phyloP scores from a whole-genome alignment of 352 stramenopile species.

The Globisporangium middletonii region DNA sequence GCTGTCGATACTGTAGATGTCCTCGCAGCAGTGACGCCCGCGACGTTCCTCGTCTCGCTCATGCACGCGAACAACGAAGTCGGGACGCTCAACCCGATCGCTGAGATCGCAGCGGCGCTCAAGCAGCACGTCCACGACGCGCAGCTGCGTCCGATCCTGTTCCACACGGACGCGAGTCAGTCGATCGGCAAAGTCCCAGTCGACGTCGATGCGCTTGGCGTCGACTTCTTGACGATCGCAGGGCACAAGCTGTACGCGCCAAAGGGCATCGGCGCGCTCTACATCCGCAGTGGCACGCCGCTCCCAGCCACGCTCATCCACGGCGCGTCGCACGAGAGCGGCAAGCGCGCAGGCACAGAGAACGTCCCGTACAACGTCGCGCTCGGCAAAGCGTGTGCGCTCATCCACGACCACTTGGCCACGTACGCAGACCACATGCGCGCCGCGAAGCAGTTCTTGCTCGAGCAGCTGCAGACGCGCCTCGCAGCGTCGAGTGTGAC shows the following conservation, averaged over 20 bases:
- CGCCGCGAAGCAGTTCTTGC: constrained; percentile 41
- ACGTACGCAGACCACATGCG: constrained; percentile 69
- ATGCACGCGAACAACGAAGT: constrained; percentile 99
- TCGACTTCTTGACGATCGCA: constrained; percentile 95
- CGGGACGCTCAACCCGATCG: constrained; percentile 93
- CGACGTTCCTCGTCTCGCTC: constrained; percentile 93
- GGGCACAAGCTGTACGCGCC: constrained; percentile 98
- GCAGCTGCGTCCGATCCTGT: constrained; percentile 60
- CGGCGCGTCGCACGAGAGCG: constrained; percentile 90
- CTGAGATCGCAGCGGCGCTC: constrained; percentile 68
- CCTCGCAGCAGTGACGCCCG: constrained; percentile 59
- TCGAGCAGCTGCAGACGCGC: constrained; percentile 48
- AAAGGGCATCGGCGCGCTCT: constrained; percentile 87
- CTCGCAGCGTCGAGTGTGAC: constrained; percentile 17
- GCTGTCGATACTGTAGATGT: constrained; percentile 39
- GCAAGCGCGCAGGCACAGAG: constrained; percentile 93
- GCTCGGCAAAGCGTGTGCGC: constrained; percentile 82
- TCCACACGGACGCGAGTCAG: constrained; percentile 97
- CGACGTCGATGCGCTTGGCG: constrained; percentile 66
- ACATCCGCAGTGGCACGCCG: constrained; percentile 44
- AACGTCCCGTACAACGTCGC: constrained; percentile 94
- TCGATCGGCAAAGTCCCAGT: constrained; percentile 93
- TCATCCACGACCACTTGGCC: constrained; percentile 65
- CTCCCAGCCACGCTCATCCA: constrained; percentile 77
- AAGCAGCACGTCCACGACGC: constrained; percentile 22